Evolutionary conservation across 192 early-diverging fungal genomes (phyloP).

Genomic region (Rhizophagus sp.): DNA sequence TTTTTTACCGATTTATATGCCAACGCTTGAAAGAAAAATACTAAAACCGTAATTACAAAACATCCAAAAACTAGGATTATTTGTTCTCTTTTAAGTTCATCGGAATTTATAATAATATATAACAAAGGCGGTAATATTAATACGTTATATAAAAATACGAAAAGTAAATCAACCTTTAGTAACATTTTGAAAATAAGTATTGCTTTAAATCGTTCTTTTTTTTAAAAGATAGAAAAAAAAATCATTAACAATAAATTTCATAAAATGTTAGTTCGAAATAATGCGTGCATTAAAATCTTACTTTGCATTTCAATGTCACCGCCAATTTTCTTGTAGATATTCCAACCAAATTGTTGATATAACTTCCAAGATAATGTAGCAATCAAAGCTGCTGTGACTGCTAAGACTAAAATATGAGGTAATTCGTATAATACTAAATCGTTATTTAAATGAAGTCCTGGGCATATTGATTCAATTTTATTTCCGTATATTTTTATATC

Average conservation of each 20-base stretch:
- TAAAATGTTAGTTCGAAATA: too few species aligned
- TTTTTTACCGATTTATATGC: not conserved
- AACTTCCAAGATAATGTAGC: not conserved
- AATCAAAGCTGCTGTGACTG: not conserved
- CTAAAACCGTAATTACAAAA: not conserved
- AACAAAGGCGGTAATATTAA: too few species aligned
- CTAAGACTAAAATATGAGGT: not conserved
- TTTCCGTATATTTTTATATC: not conserved
- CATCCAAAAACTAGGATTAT: not conserved
- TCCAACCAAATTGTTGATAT: constrained; percentile 1
- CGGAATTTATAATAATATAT: too few species aligned
- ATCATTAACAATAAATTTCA: too few species aligned
- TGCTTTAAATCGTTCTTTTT: too few species aligned
- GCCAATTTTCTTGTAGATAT: not conserved
- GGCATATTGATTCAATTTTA: not conserved
- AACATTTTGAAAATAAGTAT: too few species aligned
- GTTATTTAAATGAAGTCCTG: not conserved
- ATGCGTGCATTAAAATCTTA: not conserved
- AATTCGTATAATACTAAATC: not conserved
- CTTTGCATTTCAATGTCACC: not conserved
- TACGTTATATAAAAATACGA: too few species aligned
- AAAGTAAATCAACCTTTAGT: too few species aligned
- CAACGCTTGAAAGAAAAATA: not conserved
- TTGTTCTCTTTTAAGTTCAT: too few species aligned
- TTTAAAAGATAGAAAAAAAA: too few species aligned